Evolutionary conservation across 306 rosid species (phyloP), one percentile per base, ranked within the genome.

Genomic region (Citrullus mucosospermus): DNA sequence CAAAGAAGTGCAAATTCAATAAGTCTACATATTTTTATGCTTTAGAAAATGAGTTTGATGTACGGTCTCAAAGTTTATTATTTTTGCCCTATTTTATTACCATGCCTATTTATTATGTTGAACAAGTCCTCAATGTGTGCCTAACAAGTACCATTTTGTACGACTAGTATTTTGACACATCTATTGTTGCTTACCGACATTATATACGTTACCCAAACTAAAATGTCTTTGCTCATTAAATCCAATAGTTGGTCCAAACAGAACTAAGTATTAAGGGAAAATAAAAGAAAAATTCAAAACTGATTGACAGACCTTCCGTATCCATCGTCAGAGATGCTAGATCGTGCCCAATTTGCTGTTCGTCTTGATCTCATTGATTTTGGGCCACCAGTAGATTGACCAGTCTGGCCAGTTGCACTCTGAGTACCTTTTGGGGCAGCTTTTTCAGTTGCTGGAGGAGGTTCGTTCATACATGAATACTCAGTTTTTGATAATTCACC

Each of bases 291-390:
- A 7, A 5, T 36, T 34, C 7, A 3, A 69, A 55, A 43, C 60
- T 66, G 30, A 63, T 60, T 15, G 48, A 34, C 48, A 61, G 57
- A 94, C 98, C 93, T 92, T 83, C 97, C 91, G 65, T 87, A 87
- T 86, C 92, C 98, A 83, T 95, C 97, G 36, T 92, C 98, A 3
- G 98, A 91, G 58, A 41, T 38, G 53, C 88, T 85, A 71, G 87
- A 7, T 12, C 87, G 82, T 44, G 88, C 97, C 98, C 97, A 95
- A 70, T 95, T 95, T 78, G 93, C 93, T 5, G 98, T 95, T 69
- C 98, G 89, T 85, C 93, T 88, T 63, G 97, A 90, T 88, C 89
- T 92, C 78, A 84, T 85, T 8, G 97, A 89, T 79, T 84, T 85
- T 58, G 95, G 93, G 74, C 86, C 89, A 78, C 85, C 88, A 62